Evolutionary conservation across 2,329 filamentous ascomycete species (phyloP).

Genomic region (Calonectria pauciramosa): DNA sequence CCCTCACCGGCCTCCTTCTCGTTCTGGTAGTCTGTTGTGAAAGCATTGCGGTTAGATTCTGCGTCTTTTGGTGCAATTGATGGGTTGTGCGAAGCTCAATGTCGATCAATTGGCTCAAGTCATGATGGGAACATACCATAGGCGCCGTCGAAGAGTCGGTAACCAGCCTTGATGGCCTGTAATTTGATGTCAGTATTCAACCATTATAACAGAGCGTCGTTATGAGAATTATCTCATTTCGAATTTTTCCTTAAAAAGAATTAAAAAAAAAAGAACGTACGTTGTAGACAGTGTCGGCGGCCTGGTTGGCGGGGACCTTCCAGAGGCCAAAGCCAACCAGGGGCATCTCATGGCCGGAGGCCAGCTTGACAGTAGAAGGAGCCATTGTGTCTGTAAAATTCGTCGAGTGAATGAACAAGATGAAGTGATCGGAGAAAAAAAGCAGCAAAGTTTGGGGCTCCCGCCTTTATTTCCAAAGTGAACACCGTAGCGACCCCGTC

Average conservation of each 20-base stretch:
- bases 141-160: conserved; percentile 66
- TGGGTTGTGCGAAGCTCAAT: not conserved
- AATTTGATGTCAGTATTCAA: not conserved
- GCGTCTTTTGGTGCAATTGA: not conserved
- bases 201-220: not conserved
- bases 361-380: conserved; percentile 40
- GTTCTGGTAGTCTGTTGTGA: conserved; percentile 68
- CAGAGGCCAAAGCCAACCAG: conserved; percentile 75
- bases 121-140: conserved; percentile 46
- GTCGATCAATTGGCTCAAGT: not conserved
- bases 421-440: not conserved
- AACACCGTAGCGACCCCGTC: conserved; percentile 20
- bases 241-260: not conserved
- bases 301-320: conserved; percentile 69
- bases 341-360: conserved; percentile 44
- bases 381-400: conserved; percentile 30
- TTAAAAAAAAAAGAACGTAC: conserved; percentile 20
- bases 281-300: conserved; percentile 74
- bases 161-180: conserved; percentile 65
- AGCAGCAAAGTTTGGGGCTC: not conserved
- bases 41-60: not conserved
- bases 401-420: conserved; percentile 1
- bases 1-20: conserved; percentile 76
- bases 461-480: conserved; percentile 16
- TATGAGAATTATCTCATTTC: not conserved